These are phyloP conservation scores for Boletus rex-veris DNA, from an alignment of 768 basidiomycete genomes.

Conservation along the genomic window DNA sequence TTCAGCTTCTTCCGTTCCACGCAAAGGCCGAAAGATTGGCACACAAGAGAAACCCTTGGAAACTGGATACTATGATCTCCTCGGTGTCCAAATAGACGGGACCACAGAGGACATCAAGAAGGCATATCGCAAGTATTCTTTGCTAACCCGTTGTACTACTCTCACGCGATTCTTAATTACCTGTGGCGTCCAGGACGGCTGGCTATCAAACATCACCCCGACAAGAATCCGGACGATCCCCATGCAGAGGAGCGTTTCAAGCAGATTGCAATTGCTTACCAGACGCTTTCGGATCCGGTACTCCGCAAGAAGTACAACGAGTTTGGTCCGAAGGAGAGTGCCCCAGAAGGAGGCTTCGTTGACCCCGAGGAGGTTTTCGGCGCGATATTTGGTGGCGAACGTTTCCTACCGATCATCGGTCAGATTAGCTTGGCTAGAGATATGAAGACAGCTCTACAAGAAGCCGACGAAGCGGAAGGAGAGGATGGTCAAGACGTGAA, in stretches of 20 bases:
- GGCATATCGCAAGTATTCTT: slow-evolving; percentile 62
- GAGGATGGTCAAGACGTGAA: slow-evolving; percentile 38
- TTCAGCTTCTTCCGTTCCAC: slow-evolving; percentile 13
- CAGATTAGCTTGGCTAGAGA: slow-evolving; percentile 83
- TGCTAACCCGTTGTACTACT: not conserved
- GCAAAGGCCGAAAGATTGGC: slow-evolving; percentile 76
- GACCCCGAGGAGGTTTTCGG: slow-evolving; percentile 83
- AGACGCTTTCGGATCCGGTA: slow-evolving; percentile 74
- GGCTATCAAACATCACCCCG: slow-evolving; percentile 89
- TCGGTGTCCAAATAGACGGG: slow-evolving; percentile 72
- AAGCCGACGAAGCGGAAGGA: slow-evolving; percentile 69
- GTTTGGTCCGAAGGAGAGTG: slow-evolving; percentile 81
- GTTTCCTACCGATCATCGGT: slow-evolving; percentile 85
- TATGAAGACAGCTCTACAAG: slow-evolving; percentile 91
- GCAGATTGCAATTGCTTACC: slow-evolving; percentile 85
- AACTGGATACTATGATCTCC: slow-evolving; percentile 85
- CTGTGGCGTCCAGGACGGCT: slow-evolving; percentile 51
- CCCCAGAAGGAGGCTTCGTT: slow-evolving; percentile 79
- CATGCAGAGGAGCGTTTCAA: slow-evolving; percentile 86
- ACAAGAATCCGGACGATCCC: slow-evolving; percentile 89
- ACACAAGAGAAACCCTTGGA: slow-evolving; percentile 87
- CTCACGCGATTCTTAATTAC: not conserved
- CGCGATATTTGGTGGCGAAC: slow-evolving; percentile 85
- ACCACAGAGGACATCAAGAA: slow-evolving; percentile 86
- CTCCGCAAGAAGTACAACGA: slow-evolving; percentile 88